A percentile compares a stretch with the other conserved stretches of the same genome.
Conservation (phyloP, 1,284 basidiomycete genomes). For the Heterobasidion irregulare region DNA sequence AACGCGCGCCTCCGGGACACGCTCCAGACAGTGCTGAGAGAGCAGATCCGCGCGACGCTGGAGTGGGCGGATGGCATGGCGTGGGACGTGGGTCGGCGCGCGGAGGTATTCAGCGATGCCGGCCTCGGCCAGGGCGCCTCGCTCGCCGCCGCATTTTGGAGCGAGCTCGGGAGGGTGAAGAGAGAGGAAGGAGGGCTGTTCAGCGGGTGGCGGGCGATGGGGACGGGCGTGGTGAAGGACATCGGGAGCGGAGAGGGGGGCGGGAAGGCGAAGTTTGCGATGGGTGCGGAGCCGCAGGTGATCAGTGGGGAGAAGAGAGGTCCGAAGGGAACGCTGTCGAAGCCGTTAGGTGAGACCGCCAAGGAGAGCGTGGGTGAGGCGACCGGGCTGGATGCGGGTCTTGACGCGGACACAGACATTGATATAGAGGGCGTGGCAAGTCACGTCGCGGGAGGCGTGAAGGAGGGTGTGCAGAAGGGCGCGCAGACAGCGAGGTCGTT, state of each 20-base stretch:
- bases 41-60: constrained; percentile 40
- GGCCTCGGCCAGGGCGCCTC: constrained; percentile 41
- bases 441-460: constrained; percentile 19
- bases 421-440: constrained; percentile 17
- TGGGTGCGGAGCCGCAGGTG: constrained; percentile 66
- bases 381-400: not conserved
- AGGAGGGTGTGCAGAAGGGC: constrained; percentile 26
- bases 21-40: constrained; percentile 44
- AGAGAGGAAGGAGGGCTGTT: constrained; percentile 28
- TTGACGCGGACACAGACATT: constrained; percentile 17
- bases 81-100: constrained; percentile 47
- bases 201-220: constrained; percentile 43
- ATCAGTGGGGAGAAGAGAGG: constrained; percentile 55
- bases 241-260: constrained; percentile 14
- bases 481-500: constrained; percentile 35
- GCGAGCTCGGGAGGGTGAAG: constrained; percentile 49
- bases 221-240: constrained; percentile 52
- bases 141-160: constrained; percentile 51
- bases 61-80: constrained; percentile 44
- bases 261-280: constrained; percentile 38
- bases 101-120: constrained; percentile 55
- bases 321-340: constrained; percentile 45
- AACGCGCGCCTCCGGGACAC: constrained; percentile 45
- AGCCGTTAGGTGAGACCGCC: constrained; percentile 29
- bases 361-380: too few relatives aligned